A percentile compares a stretch with the other conserved stretches of the same genome.
These are phyloP conservation scores for Wickerhamomyces strasburgensis DNA, from an alignment of 805 yeast species.

Conservation along the genomic window DNA sequence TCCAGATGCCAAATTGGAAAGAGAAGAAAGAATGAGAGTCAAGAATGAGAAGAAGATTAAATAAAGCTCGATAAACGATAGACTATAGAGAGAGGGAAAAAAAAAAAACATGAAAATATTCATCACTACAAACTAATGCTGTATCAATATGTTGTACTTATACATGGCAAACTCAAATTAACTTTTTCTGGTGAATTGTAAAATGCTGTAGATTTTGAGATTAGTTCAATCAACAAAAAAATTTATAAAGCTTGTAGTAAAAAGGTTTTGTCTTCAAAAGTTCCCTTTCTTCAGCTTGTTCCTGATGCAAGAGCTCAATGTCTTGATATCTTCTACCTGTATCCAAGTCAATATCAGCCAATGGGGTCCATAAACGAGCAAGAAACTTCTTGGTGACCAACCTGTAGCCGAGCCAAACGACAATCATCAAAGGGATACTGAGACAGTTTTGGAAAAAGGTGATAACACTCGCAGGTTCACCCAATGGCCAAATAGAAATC, in stretches of 20 bases:
- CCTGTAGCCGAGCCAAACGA: constrained; percentile 28
- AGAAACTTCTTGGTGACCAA: constrained; percentile 33
- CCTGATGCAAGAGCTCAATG: constrained; percentile 49
- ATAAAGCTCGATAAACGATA: constrained; percentile 2
- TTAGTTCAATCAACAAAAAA: constrained; percentile 40
- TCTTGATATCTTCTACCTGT: constrained; percentile 64
- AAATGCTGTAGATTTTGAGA: no score
- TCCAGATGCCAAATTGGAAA: constrained; percentile 61
- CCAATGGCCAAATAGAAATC: constrained; percentile 71
- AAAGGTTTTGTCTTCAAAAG: constrained; percentile 39
- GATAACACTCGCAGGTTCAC: constrained; percentile 24
- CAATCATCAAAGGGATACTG: constrained; percentile 33
- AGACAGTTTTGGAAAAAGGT: constrained; percentile 37
- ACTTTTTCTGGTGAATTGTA: no score
- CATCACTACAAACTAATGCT: no score
- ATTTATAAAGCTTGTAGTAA: constrained; percentile 43
- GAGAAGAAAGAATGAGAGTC: constrained; percentile 54
- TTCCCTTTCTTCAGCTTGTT: constrained; percentile 50
- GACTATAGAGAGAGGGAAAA: neutral
- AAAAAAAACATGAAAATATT: neutral
- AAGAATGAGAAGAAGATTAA: constrained; percentile 11
- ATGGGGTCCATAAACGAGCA: constrained; percentile 35
- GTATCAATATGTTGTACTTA: no score
- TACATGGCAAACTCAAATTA: no score
- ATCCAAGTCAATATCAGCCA: constrained; percentile 51